These are phyloP conservation scores for Sporobolomyces pararoseus DNA, from an alignment of 768 basidiomycete species.

Conservation along the genomic window DNA sequence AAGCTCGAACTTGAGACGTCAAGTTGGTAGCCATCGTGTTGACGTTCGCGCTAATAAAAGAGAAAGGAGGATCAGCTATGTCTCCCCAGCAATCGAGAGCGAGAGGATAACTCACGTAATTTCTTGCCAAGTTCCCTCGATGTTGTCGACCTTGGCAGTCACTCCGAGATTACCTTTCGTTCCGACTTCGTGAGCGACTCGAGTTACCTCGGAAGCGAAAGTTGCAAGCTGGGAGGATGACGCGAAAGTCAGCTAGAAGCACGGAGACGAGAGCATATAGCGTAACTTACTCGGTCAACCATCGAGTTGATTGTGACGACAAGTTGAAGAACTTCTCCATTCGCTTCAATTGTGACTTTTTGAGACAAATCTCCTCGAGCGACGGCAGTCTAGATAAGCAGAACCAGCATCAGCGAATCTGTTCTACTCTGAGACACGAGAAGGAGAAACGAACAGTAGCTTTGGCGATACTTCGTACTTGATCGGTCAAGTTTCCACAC, in stretches of 20 bases:
- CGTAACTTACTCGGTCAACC: slow-evolving; percentile 58
- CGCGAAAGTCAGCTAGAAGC: background rate
- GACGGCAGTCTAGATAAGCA: slow-evolving; percentile 72
- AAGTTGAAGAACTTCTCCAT: slow-evolving; percentile 91
- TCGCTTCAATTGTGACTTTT: slow-evolving; percentile 86
- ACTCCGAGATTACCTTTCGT: slow-evolving; percentile 98
- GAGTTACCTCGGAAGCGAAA: slow-evolving; percentile 78
- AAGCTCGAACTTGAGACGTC: slow-evolving; percentile 94
- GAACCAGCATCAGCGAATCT: background rate
- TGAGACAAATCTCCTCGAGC: slow-evolving; percentile 87
- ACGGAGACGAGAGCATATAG: too few species aligned
- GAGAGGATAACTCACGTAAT: slow-evolving; percentile 68
- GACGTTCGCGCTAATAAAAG: slow-evolving; percentile 59
- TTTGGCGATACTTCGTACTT: slow-evolving; percentile 88
- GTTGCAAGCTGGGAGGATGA: slow-evolving; percentile 54
- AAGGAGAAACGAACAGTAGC: slow-evolving; percentile 59
- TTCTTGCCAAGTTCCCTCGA: slow-evolving; percentile 97
- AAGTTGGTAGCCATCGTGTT: slow-evolving; percentile 74
- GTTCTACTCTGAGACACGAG: too few species aligned
- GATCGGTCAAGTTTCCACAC: slow-evolving; percentile 69
- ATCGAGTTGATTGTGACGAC: slow-evolving; percentile 96
- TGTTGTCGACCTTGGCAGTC: slow-evolving; percentile 91
- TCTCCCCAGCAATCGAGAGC: background rate
- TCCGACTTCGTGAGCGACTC: slow-evolving; percentile 94
- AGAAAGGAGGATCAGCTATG: background rate